Evolutionary conservation across 2,329 filamentous ascomycete species (phyloP).

Genomic region (Penicillium sp.): DNA sequence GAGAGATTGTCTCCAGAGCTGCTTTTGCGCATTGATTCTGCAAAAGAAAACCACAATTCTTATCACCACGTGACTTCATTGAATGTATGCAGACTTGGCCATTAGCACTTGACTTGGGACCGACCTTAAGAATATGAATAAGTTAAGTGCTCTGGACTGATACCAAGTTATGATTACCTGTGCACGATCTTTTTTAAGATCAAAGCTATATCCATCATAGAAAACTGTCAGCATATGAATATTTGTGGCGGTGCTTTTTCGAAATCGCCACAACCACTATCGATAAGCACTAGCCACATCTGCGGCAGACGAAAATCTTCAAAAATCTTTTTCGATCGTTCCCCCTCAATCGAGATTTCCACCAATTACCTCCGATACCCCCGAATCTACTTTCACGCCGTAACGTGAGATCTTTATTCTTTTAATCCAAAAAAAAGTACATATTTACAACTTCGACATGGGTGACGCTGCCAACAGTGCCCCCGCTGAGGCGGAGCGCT

Average conservation of each 20-base stretch:
- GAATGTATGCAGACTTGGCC: not conserved
- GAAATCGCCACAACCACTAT: conserved; percentile 32
- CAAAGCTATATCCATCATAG: not conserved
- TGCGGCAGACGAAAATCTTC: conserved; percentile 32
- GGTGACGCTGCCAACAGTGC: conserved; percentile 56
- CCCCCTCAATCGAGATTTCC: conserved; percentile 24
- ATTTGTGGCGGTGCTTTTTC: not conserved
- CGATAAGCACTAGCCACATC: conserved; percentile 40
- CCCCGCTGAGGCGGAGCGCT: conserved; percentile 51
- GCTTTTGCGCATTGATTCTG: not conserved
- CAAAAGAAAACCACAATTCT: conserved; percentile 20
- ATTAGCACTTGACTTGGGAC: not conserved
- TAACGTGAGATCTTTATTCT: conserved; percentile 16
- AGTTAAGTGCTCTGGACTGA: not conserved
- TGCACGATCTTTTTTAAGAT: too few species aligned
- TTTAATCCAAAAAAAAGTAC: conserved; percentile 13
- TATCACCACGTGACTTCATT: conserved; percentile 32
- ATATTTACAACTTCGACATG: conserved; percentile 36
- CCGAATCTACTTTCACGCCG: conserved; percentile 16
- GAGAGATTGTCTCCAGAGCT: not conserved
- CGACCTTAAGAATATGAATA: not conserved
- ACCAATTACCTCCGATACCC: conserved; percentile 22
- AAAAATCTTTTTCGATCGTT: conserved; percentile 37
- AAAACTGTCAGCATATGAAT: too few species aligned
- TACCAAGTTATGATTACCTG: not conserved